Base-by-base conservation (phyloP, 345 rosid genomes). In the Murraya koenigii region DNA sequence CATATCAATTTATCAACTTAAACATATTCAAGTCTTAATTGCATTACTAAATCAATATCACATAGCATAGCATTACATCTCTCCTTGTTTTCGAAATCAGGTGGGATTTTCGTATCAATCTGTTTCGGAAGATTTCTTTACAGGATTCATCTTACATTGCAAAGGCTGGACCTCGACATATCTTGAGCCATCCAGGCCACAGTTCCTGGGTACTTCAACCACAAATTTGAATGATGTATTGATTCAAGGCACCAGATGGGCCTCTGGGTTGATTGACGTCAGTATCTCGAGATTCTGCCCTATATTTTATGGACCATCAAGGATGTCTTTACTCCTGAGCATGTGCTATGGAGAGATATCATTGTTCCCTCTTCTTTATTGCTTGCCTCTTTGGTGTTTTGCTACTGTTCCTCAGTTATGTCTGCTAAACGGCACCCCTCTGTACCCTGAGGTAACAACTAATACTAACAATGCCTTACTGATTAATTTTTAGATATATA, bases 61-160 rank as follows among this genome's bases (percentile, higher is more conserved):
- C 60, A 8, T 23, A 4, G 9, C 33, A 56, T 55, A 41, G 71
- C 15, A n/a, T 55, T n/a, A 17, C n/a, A 9, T 67, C 8, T 7
- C 30, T 15, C 22, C 1, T 9, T 64, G 19, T 8, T n/a, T 71
- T 39, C 3, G 1, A n/a, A 22, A 4, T 3, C 80, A 88, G 91
- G 83, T 88, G 3, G 86, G 91, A 6, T 85, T 86, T 61, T 11
- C 64, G 77, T 85, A 88, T 73, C 6, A 59, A 33, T 74, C 81
- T n/a, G 85, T 88, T 19, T 33, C 77, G 6, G 91, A 88, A 73
- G 91, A 88, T 80, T 72, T 47, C 77, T 82, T 86, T 32, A 88
- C 91, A 8, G 75, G 89, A 9, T 77, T 76, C 69, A 76, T 32
- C 13, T 68, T 86, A 54, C 88, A 80, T 60, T 79, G 87, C 80